Conservation (phyloP, 2,329 filamentous ascomycete genomes). For the Aciculosporium take region DNA sequence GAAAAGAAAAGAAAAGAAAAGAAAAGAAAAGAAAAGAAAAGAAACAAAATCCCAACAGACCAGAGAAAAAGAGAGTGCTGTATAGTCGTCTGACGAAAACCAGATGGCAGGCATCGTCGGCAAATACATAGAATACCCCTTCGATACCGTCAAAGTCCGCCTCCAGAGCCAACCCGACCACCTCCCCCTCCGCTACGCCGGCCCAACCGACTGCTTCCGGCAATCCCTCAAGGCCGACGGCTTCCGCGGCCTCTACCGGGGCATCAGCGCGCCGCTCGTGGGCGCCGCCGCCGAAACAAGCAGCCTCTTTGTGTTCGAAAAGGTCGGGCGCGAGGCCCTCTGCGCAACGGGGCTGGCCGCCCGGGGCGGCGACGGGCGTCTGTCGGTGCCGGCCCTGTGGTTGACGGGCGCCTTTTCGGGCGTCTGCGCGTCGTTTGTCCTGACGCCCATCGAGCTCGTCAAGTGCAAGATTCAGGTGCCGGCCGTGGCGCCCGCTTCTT, state of each 20-base stretch:
- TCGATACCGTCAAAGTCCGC: constrained; percentile 95
- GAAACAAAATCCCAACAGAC: not conserved
- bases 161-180: constrained; percentile 89
- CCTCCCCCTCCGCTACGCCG: constrained; percentile 66
- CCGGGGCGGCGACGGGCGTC: constrained; percentile 39
- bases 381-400: constrained; percentile 64
- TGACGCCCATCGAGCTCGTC: constrained; percentile 91
- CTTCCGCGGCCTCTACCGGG: constrained; percentile 72
- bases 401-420: constrained; percentile 76
- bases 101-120: constrained; percentile 73
- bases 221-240: constrained; percentile 72
- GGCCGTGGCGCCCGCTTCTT: constrained; percentile 17
- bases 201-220: constrained; percentile 84
- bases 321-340: constrained; percentile 53
- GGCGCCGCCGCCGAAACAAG: constrained; percentile 88
- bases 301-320: constrained; percentile 84
- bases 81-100: too few species aligned
- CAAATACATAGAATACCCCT: constrained; percentile 96
- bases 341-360: constrained; percentile 37
- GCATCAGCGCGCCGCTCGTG: constrained; percentile 78
- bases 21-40: too few species aligned
- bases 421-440: constrained; percentile 73
- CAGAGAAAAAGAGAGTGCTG: not conserved
- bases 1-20: too few species aligned
- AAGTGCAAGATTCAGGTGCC: constrained; percentile 97